Percentiles rank a stretch among this genome's conserved stretches.
phyloP scores from a whole-genome alignment of 805 yeast genomes.

The Candida ipomoeae region DNA sequence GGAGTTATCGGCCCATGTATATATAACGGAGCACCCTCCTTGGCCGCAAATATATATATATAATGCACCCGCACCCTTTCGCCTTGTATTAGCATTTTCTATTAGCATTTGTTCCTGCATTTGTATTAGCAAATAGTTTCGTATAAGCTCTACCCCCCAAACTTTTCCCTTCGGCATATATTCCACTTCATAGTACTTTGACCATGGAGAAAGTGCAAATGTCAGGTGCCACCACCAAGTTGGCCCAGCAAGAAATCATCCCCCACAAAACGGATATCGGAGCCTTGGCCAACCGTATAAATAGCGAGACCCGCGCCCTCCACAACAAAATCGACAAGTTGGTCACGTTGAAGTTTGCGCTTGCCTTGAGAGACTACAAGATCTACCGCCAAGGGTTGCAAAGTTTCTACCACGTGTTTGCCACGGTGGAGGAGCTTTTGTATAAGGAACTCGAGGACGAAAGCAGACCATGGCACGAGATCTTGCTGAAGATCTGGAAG shows the following conservation, averaged over 20 bases:
- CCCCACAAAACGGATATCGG: conserved; percentile 81
- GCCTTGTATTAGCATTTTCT: too few species aligned
- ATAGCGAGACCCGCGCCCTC: conserved; percentile 56
- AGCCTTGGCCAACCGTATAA: conserved; percentile 80
- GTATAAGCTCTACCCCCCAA: too few species aligned
- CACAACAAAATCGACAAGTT: conserved; percentile 69
- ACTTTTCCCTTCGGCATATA: too few species aligned
- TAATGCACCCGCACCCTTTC: too few species aligned
- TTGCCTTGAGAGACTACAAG: conserved; percentile 70
- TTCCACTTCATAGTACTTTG: too few species aligned
- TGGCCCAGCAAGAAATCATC: conserved; percentile 48
- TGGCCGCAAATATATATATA: not conserved
- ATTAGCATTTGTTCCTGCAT: too few species aligned
- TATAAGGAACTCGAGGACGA: conserved; percentile 39
- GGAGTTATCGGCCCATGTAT: conserved; percentile 11
- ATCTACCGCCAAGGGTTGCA: conserved; percentile 80
- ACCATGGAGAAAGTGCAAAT: conserved; percentile 3
- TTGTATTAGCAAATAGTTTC: too few species aligned
- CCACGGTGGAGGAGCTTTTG: conserved; percentile 55
- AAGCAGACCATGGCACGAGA: conserved; percentile 35
- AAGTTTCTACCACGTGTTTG: conserved; percentile 65
- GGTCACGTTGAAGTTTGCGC: conserved; percentile 65
- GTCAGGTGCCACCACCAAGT: conserved; percentile 26
- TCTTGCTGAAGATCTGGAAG: conserved; percentile 60
- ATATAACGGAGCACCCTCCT: conserved; percentile 3